Evolutionary conservation across 2,329 filamentous ascomycete genomes (phyloP).

Genomic region (Aspergillus sp.): DNA sequence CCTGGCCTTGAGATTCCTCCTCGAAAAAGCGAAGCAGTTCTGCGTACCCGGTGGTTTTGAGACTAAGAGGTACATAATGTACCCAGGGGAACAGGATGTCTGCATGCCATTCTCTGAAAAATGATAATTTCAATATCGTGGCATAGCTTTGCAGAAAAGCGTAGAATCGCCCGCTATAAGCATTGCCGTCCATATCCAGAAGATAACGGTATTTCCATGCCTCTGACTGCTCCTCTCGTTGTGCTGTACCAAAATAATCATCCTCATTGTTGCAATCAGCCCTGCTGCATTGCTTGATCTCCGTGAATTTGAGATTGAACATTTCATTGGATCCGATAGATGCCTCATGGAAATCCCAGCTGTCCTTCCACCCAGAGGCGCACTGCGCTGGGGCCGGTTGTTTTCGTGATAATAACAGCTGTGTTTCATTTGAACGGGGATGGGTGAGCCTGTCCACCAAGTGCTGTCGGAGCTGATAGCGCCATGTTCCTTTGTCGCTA

Average conservation of each 20-base stretch:
- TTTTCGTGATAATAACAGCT: constrained; percentile 39
- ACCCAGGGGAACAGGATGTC: constrained; percentile 49
- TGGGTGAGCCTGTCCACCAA: constrained; percentile 70
- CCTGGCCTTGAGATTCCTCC: constrained; percentile 40
- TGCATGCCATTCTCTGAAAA: constrained; percentile 52
- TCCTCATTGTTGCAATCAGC: no score
- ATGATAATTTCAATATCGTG: constrained; percentile 44
- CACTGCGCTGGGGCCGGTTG: constrained; percentile 44
- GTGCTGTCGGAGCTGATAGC: constrained; percentile 72
- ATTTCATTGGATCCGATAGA: no score
- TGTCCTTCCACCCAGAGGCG: neutral
- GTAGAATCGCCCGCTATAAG: constrained; percentile 48
- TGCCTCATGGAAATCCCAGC: neutral
- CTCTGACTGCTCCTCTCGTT: constrained; percentile 60
- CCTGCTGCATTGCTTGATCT: no score
- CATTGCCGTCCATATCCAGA: constrained; percentile 51
- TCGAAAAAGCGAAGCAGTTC: constrained; percentile 45
- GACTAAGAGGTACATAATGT: constrained; percentile 49
- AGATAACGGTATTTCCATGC: constrained; percentile 57
- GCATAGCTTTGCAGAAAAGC: constrained; percentile 43
- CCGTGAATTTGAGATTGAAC: no score
- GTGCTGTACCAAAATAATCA: constrained; percentile 64
- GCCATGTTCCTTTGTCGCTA: constrained; percentile 73
- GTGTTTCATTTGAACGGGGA: constrained; percentile 32
- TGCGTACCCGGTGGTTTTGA: constrained; percentile 44